Base-by-base conservation (phyloP, 345 rosid species). In the Garcia nutans region DNA sequence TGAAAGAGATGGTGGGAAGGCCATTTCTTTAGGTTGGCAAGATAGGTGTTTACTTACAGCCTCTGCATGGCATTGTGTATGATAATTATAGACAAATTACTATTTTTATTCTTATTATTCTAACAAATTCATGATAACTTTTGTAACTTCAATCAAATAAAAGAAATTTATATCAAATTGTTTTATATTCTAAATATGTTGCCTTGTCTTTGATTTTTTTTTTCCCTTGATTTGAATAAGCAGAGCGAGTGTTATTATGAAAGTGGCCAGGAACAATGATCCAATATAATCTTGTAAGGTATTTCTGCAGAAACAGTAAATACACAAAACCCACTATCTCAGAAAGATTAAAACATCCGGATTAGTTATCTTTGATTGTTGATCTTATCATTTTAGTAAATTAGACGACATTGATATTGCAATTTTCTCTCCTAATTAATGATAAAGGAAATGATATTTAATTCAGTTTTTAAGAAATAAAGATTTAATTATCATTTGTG, bases 1-100 rank as follows among this genome's bases (percentile, higher is more conserved):
- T 69, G 87, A 87, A 76, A 86, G 79, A 80, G 91, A 90, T 65
- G 88, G 88, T 10, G 91, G 87, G 4, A 85, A 55, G 70, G 86
- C 84, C 5, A 84, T 90, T 57, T 86, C 89, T 23, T 68, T 90
- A 33, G 89, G 88, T 24, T 90, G 94, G 92, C 92, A 90, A 77
- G 88, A 85, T 66, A 85, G 91, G 82, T 75, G 78, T 60, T 76
- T 90, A 82, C 83, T 88, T 10, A 87, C 88, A 0, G 94, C 87
- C 52, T 84, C 92, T 79, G 87, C 92, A 74, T 90, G 94, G 88
- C 84, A 62, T 44, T 85, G 92, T 82, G 84, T 72, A 61, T 71
- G 86, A 69, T 26, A 52, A 42, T 49, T 0, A 65, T 65, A 10
- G 11, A 41, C 1, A 23, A 42, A 8, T 9, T 64, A 20, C 31